Evolutionary conservation across 78 protist species (phyloP).

Genomic region (Isochrysis galbana): DNA sequence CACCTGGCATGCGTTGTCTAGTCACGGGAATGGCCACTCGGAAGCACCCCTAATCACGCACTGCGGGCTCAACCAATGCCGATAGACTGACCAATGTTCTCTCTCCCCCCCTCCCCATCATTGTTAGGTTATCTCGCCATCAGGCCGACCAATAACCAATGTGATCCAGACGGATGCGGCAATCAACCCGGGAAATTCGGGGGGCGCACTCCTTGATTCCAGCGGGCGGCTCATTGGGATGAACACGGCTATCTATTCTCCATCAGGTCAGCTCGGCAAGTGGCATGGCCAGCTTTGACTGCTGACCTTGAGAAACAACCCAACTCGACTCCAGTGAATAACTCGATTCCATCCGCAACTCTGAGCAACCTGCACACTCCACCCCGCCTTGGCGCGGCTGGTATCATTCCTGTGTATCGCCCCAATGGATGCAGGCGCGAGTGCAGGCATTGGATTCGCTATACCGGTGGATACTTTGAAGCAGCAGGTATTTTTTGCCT

Average conservation of each 20-base stretch:
- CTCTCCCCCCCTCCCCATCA: too few relatives aligned
- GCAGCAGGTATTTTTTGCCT: neutral
- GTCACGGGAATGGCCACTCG: too few relatives aligned
- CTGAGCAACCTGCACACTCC: neutral
- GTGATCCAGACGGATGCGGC: slow-evolving; percentile 51
- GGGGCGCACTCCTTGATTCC: slow-evolving; percentile 41
- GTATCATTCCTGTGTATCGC: neutral
- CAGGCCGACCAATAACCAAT: slow-evolving; percentile 35
- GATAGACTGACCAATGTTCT: too few relatives aligned
- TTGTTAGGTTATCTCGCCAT: neutral
- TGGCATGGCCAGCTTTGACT: too few relatives aligned
- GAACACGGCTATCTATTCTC: slow-evolving; percentile 48
- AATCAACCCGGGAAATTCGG: slow-evolving; percentile 48
- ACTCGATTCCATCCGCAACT: neutral
- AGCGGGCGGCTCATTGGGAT: slow-evolving; percentile 33
- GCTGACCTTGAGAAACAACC: too few relatives aligned
- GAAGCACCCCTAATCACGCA: too few relatives aligned
- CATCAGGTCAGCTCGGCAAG: too few relatives aligned
- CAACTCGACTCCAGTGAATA: too few relatives aligned
- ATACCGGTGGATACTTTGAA: slow-evolving; percentile 1
- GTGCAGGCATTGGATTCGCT: slow-evolving; percentile 31
- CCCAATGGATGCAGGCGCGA: too few relatives aligned
- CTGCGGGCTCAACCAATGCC: too few relatives aligned
- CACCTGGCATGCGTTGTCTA: too few relatives aligned
- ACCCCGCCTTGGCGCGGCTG: neutral